These are phyloP conservation scores for Arctium minus DNA, from an alignment of 129 eudicot species.

Conservation along the genomic window DNA sequence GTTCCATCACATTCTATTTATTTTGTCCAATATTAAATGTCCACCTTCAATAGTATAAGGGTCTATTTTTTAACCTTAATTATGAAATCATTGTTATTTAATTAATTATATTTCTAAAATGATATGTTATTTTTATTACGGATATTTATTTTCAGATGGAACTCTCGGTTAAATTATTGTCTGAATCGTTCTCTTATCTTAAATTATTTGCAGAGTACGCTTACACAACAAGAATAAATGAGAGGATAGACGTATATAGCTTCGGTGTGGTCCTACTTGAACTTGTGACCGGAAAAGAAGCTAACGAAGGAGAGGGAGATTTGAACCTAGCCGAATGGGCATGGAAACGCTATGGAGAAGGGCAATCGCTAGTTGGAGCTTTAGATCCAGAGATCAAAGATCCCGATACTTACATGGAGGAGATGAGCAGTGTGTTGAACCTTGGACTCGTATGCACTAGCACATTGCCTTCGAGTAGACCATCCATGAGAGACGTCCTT, in stretches of 20 bases:
- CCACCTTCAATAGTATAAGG: no score
- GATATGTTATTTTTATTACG: not conserved
- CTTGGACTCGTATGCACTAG: slow-evolving; percentile 79
- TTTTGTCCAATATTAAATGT: no score
- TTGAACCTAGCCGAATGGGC: slow-evolving; percentile 81
- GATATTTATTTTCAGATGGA: not conserved
- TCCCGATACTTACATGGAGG: slow-evolving; percentile 38
- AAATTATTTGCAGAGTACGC: slow-evolving; percentile 56
- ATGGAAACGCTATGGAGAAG: slow-evolving; percentile 65
- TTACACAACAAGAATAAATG: slow-evolving; percentile 60
- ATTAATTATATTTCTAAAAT: not conserved
- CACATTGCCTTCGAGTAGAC: slow-evolving; percentile 64
- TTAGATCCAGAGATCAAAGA: slow-evolving; percentile 60
- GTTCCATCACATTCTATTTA: no score
- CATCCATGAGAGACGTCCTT: slow-evolving; percentile 77
- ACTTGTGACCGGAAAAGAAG: slow-evolving; percentile 74
- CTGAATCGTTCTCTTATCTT: not conserved
- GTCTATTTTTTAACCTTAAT: no score
- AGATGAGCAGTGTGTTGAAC: slow-evolving; percentile 51
- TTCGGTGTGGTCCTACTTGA: slow-evolving; percentile 86
- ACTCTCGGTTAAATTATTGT: not conserved
- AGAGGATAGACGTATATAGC: slow-evolving; percentile 74
- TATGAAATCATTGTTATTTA: no score
- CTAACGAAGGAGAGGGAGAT: slow-evolving; percentile 53
- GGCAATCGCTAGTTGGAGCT: slow-evolving; percentile 39